Conservation (phyloP, 2,329 filamentous ascomycete species). For the Aspergillus pseudonomiae region DNA sequence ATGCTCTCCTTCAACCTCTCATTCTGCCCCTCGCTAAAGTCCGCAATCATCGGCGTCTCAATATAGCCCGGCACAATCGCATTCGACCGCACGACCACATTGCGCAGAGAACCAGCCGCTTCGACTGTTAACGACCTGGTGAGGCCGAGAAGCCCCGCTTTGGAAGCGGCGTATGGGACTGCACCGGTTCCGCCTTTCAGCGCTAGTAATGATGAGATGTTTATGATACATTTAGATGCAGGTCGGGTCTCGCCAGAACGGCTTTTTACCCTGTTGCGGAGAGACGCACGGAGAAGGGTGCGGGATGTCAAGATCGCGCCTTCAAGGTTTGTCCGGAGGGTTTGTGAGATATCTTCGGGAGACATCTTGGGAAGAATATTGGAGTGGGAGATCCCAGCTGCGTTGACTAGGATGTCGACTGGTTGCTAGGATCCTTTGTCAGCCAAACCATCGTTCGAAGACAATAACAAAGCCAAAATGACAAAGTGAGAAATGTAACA, state of each 20-base stretch:
- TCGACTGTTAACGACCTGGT: conserved; percentile 41
- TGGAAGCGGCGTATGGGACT: conserved; percentile 75
- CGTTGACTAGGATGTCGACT: conserved; percentile 72
- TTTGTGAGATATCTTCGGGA: conserved; percentile 54
- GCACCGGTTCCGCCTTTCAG: conserved; percentile 70
- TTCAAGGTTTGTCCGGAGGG: conserved; percentile 71
- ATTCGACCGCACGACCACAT: conserved; percentile 71
- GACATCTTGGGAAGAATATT: conserved; percentile 63
- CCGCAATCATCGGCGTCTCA: conserved; percentile 75
- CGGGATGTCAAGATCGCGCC: conserved; percentile 46
- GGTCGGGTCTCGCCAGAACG: conserved; percentile 40
- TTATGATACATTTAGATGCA: conserved; percentile 75
- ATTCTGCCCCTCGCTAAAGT: conserved; percentile 42
- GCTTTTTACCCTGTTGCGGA: conserved; percentile 33
- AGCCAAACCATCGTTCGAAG: not conserved
- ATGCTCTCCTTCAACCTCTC: conserved; percentile 52
- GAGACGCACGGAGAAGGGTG: conserved; percentile 39
- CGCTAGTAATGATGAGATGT: conserved; percentile 76
- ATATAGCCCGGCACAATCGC: conserved; percentile 83
- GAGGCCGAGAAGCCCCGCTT: conserved; percentile 74
- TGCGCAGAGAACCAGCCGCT: conserved; percentile 57
- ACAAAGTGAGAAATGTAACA: no score
- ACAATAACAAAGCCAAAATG: no score
- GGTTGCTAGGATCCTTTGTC: conserved; percentile 26
- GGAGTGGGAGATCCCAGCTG: conserved; percentile 72